phyloP scores from a whole-genome alignment of 2,329 filamentous ascomycete genomes.

The Fusarium proliferatum region DNA sequence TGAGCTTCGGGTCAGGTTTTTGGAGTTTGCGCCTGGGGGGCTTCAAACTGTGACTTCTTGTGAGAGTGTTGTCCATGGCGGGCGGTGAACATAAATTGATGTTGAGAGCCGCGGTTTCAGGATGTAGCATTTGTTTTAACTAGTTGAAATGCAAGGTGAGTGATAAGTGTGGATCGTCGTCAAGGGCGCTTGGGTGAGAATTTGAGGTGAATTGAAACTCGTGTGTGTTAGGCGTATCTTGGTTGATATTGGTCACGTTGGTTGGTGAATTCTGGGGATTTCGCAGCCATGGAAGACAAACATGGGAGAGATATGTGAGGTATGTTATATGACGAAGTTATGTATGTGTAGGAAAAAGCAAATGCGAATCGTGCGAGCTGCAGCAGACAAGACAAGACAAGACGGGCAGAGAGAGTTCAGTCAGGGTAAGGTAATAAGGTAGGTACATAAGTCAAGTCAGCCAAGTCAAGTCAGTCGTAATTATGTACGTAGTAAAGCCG shows the following conservation, averaged over 20 bases:
- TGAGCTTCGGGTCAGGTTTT: constrained; percentile 47
- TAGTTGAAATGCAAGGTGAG: constrained; percentile 1
- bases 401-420: not conserved
- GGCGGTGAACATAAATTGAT: constrained; percentile 9
- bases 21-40: constrained; percentile 47
- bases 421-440: not conserved
- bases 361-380: constrained; percentile 25
- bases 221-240: constrained; percentile 3
- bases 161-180: constrained; percentile 24
- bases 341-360: not conserved
- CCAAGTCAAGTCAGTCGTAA: constrained; percentile 4
- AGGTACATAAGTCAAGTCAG: not conserved
- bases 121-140: constrained; percentile 16
- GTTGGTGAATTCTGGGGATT: constrained; percentile 1
- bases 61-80: constrained; percentile 21
- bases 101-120: constrained; percentile 15
- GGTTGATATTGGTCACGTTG: constrained; percentile 24
- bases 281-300: constrained; percentile 23
- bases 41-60: constrained; percentile 38
- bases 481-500: constrained; percentile 33
- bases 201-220: not conserved
- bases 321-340: constrained; percentile 27
- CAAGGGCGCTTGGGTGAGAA: constrained; percentile 6
- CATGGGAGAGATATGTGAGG: constrained; percentile 4
- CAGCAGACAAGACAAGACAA: not conserved